A percentile compares a stretch with the other conserved stretches of the same genome.
These are phyloP conservation scores for Arthroderma sp. DNA, from an alignment of 2,329 filamentous ascomycete species.

Conservation along the genomic window DNA sequence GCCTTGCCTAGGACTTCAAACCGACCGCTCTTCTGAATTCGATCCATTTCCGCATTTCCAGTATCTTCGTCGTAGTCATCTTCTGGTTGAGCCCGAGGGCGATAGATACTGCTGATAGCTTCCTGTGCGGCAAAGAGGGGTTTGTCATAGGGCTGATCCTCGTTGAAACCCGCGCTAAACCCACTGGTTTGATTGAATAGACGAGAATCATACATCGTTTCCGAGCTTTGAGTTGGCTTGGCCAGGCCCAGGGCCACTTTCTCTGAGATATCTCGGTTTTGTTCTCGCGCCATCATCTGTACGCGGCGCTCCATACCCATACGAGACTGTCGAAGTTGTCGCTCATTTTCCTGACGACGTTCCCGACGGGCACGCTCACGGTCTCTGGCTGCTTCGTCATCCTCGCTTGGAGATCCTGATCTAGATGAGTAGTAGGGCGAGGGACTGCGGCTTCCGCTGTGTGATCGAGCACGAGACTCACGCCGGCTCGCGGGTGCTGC, in stretches of 20 bases:
- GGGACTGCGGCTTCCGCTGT: constrained; percentile 35
- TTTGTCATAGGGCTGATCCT: constrained; percentile 95
- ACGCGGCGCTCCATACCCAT: constrained; percentile 91
- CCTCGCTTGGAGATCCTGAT: constrained; percentile 40
- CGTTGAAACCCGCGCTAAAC: constrained; percentile 86
- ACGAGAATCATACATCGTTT: constrained; percentile 93
- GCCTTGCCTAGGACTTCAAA: constrained; percentile 82
- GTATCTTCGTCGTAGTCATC: constrained; percentile 66
- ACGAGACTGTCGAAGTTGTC: constrained; percentile 79
- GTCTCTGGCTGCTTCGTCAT: constrained; percentile 59
- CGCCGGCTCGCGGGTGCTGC: constrained; percentile 40
- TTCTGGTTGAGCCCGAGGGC: constrained; percentile 57
- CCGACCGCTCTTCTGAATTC: constrained; percentile 70
- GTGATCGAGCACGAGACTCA: constrained; percentile 28
- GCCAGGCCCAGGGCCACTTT: constrained; percentile 90
- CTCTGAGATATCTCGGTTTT: constrained; percentile 92
- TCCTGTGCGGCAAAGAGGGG: constrained; percentile 93
- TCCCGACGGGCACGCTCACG: constrained; percentile 68
- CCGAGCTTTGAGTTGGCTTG: constrained; percentile 81
- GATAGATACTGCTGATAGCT: constrained; percentile 86
- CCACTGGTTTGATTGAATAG: constrained; percentile 90
- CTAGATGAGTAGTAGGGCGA: constrained; percentile 30
- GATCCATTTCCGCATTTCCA: constrained; percentile 71
- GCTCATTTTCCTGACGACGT: constrained; percentile 66
- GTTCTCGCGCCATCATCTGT: constrained; percentile 85